Conservation (phyloP, 2,329 filamentous ascomycete species). For the Cordyceps farinosa region DNA sequence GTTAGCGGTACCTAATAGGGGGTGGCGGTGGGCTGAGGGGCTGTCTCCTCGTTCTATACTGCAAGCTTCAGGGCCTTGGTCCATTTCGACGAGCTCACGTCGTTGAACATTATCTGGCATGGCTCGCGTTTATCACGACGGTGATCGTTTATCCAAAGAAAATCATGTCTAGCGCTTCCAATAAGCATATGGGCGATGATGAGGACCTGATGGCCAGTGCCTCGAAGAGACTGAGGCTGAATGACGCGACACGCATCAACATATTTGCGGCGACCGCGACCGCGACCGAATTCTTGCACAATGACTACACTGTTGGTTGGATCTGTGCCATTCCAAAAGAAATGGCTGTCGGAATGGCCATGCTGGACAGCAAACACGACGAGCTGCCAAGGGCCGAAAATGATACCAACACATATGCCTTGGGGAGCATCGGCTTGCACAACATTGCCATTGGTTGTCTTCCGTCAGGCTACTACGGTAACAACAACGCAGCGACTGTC, state of each 20-base stretch:
- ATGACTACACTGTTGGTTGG: slow-evolving; percentile 27
- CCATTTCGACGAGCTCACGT: no score
- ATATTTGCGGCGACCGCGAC: no score
- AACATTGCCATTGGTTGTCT: slow-evolving; percentile 23
- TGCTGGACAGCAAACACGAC: slow-evolving; percentile 23
- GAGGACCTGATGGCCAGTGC: background rate
- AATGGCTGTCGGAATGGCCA: slow-evolving; percentile 20
- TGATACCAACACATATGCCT: slow-evolving; percentile 22
- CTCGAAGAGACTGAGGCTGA: slow-evolving; percentile 5
- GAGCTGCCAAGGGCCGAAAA: background rate
- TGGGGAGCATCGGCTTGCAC: slow-evolving; percentile 20
- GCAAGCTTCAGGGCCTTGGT: no score
- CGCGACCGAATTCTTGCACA: background rate
- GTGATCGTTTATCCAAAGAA: no score
- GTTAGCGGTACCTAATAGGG: no score
- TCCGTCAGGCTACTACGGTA: slow-evolving; percentile 19
- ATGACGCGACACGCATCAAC: background rate
- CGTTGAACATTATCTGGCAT: no score
- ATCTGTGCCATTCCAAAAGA: slow-evolving; percentile 25
- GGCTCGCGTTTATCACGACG: no score
- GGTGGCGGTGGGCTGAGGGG: no score
- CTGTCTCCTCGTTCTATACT: no score
- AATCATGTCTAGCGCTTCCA: no score
- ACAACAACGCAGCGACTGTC: slow-evolving; percentile 14
- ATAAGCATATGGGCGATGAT: background rate